phyloP scores from a whole-genome alignment of 176 grass and related monocot species.

The Carex parvula region DNA sequence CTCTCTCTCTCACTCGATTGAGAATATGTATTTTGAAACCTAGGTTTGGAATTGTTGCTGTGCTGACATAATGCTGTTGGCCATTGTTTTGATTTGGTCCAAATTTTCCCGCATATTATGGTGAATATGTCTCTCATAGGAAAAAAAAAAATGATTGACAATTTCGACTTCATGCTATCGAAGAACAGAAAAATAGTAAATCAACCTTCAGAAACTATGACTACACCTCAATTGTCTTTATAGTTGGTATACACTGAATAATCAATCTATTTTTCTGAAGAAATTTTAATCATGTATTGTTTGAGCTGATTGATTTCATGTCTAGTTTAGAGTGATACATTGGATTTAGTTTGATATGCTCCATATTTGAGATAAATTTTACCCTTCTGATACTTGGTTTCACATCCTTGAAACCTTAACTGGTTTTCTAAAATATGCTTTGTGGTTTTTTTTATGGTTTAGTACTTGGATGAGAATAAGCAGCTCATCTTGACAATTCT shows the following conservation, averaged over 20 bases:
- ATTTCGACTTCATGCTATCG: background rate
- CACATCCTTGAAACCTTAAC: background rate
- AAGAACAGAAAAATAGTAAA: background rate
- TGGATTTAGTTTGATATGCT: background rate
- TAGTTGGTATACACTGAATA: background rate
- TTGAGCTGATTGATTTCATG: background rate
- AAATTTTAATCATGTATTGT: background rate
- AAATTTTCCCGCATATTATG: background rate
- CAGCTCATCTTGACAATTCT: slow-evolving; percentile 95
- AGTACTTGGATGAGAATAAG: slow-evolving; percentile 98
- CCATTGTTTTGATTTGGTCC: background rate
- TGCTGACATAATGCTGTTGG: background rate
- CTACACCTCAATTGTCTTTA: background rate
- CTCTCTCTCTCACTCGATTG: background rate
- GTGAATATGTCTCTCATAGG: background rate
- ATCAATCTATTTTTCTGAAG: background rate
- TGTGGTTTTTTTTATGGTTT: slow-evolving; percentile 33
- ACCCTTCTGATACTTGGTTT: slow-evolving; percentile 7
- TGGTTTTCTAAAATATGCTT: slow-evolving; percentile 13
- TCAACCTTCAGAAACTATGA: background rate
- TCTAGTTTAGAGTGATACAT: background rate
- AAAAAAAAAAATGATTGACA: no score
- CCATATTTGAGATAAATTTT: background rate
- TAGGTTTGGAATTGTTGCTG: background rate
- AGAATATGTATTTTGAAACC: background rate